phyloP scores from a whole-genome alignment of 1,284 basidiomycete genomes.

The Melampsora larici-populina region DNA sequence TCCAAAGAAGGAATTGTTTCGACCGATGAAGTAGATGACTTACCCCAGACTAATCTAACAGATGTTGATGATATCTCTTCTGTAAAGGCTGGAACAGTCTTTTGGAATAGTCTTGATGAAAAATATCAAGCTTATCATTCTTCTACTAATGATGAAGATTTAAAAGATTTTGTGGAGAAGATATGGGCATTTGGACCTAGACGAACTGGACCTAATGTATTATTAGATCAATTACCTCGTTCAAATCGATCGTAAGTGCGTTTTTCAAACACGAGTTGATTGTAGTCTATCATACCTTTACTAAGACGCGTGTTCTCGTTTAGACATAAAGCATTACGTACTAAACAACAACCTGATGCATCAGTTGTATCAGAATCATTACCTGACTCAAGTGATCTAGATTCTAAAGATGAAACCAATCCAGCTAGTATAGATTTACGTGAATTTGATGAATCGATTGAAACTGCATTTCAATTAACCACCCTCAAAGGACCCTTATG shows the following conservation, averaged over 20 bases:
- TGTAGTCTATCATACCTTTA: too few species aligned
- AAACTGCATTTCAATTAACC: constrained; percentile 92
- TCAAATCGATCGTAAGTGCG: constrained; percentile 53
- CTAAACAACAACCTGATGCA: background rate
- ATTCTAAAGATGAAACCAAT: background rate
- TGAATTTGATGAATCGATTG: constrained; percentile 77
- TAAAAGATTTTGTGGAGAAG: constrained; percentile 68
- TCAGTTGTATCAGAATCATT: background rate
- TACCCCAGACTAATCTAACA: constrained; percentile 47
- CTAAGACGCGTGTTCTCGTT: background rate
- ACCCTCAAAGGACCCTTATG: constrained; percentile 91
- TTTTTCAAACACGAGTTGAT: background rate
- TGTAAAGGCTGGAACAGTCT: constrained; percentile 55
- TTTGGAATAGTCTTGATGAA: constrained; percentile 66
- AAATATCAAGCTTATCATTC: constrained; percentile 75
- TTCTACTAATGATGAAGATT: constrained; percentile 71
- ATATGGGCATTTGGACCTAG: constrained; percentile 93
- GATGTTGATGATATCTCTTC: constrained; percentile 54
- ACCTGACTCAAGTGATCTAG: background rate
- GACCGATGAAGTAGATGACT: background rate
- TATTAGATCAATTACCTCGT: constrained; percentile 64
- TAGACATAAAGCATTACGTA: background rate
- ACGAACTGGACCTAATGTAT: constrained; percentile 76
- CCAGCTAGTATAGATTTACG: constrained; percentile 47
- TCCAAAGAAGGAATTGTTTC: constrained; percentile 46